These are phyloP conservation scores for Cladophialophora chaetospira DNA, from an alignment of 2,329 filamentous ascomycete genomes.

Conservation along the genomic window DNA sequence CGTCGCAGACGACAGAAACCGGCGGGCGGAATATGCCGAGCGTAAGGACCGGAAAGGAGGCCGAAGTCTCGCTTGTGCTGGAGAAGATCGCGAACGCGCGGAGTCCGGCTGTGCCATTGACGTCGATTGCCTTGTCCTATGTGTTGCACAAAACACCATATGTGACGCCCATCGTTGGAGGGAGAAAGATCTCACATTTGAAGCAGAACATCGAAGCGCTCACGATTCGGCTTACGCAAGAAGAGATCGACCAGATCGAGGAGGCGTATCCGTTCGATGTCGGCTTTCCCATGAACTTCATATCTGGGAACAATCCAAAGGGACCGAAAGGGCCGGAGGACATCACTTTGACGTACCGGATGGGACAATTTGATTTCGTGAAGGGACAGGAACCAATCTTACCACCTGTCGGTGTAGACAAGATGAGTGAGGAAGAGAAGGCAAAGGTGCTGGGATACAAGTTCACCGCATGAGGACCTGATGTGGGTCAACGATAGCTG, in stretches of 20 bases:
- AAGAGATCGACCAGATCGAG: slow-evolving; percentile 60
- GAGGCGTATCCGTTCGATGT: slow-evolving; percentile 55
- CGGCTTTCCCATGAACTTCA: slow-evolving; percentile 56
- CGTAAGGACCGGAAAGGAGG: slow-evolving; percentile 24
- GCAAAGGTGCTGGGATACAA: slow-evolving; percentile 12
- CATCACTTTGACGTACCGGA: slow-evolving; percentile 12
- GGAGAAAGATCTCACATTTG: slow-evolving; percentile 56
- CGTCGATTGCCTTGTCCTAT: slow-evolving; percentile 51
- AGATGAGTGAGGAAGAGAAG: slow-evolving; percentile 11
- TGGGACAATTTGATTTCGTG: slow-evolving; percentile 26
- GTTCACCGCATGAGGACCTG: not conserved
- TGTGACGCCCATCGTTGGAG: slow-evolving; percentile 58
- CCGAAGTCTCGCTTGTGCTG: slow-evolving; percentile 25
- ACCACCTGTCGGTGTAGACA: slow-evolving; percentile 8
- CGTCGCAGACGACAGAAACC: not conserved
- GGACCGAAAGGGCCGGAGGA: slow-evolving; percentile 17
- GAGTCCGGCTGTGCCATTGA: slow-evolving; percentile 17
- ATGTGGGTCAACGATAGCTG: not conserved
- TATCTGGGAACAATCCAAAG: slow-evolving; percentile 30
- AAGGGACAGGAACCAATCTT: slow-evolving; percentile 11
- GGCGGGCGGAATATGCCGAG: slow-evolving; percentile 31
- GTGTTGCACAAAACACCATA: slow-evolving; percentile 55
- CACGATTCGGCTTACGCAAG: slow-evolving; percentile 50
- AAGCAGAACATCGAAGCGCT: slow-evolving; percentile 60
- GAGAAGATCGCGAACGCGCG: slow-evolving; percentile 29